Evolutionary conservation across 306 rosid genomes (phyloP).

Genomic region (Acacia confusa): DNA sequence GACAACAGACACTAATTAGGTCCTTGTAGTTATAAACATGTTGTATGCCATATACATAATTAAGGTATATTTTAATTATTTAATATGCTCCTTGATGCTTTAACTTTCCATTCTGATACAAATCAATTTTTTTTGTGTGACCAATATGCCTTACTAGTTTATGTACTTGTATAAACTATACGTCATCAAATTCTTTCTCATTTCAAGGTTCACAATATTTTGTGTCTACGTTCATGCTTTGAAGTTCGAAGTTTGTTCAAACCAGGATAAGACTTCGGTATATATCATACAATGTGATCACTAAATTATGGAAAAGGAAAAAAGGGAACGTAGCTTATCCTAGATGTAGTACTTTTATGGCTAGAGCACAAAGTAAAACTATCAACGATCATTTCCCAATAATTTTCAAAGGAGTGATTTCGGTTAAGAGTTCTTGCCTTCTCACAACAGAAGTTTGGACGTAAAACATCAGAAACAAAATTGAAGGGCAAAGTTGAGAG

Average conservation of each 20-base stretch:
- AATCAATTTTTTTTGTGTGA: too few species aligned
- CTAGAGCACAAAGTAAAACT: background rate
- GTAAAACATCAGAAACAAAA: background rate
- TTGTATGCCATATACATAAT: background rate
- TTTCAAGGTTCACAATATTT: background rate
- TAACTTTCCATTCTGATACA: background rate
- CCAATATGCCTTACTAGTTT: background rate
- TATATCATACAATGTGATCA: constrained; percentile 8
- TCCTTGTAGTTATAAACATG: background rate
- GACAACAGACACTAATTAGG: background rate
- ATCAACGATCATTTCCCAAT: background rate
- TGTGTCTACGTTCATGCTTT: background rate
- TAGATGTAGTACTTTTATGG: constrained; percentile 8
- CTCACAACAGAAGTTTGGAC: background rate
- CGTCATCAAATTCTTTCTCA: background rate
- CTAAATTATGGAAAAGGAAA: background rate
- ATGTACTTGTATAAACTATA: background rate
- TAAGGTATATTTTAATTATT: background rate
- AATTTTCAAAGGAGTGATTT: background rate
- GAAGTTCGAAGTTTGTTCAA: background rate
- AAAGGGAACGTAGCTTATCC: background rate
- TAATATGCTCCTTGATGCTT: background rate
- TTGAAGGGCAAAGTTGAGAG: background rate
- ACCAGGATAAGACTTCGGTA: background rate
- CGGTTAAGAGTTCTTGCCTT: background rate